Evolutionary conservation across 2,329 filamentous ascomycete genomes (phyloP).

Genomic region (Aureobasidium sp.): DNA sequence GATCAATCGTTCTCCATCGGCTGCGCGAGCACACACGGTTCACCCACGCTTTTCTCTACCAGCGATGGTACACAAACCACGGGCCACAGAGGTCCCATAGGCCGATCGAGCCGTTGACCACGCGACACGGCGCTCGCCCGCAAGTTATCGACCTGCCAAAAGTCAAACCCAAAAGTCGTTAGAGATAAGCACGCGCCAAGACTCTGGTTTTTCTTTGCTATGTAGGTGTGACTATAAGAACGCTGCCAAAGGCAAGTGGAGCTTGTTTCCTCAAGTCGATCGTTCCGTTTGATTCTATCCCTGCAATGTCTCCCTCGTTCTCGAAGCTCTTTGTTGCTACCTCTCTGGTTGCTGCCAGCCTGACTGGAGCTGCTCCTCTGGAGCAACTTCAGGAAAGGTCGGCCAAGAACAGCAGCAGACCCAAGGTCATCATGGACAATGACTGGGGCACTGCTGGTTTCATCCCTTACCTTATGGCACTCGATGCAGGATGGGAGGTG

Average conservation of each 20-base stretch:
- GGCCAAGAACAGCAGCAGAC: neutral
- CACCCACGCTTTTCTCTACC: neutral
- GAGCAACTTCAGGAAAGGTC: neutral
- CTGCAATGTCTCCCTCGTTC: slow-evolving; percentile 4
- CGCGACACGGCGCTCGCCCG: neutral
- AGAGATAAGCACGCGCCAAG: slow-evolving; percentile 8
- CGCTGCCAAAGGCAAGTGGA: neutral
- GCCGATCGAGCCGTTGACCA: neutral
- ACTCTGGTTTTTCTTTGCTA: neutral
- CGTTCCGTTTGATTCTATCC: neutral
- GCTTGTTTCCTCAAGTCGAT: neutral
- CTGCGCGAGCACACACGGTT: neutral
- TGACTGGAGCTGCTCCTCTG: slow-evolving; percentile 4
- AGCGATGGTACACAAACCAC: neutral
- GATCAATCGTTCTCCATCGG: neutral
- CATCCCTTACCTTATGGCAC: slow-evolving; percentile 36
- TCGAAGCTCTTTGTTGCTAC: slow-evolving; percentile 2
- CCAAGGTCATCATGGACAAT: slow-evolving; percentile 37
- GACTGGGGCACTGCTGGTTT: slow-evolving; percentile 38
- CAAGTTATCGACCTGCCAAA: neutral
- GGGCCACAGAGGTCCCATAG: neutral
- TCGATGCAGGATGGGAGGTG: slow-evolving; percentile 37
- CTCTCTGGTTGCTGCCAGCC: slow-evolving; percentile 1
- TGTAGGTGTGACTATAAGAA: neutral
- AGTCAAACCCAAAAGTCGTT: neutral